Evolutionary conservation across 1,284 basidiomycete species (phyloP).

Genomic region (Taiwanofungus camphoratus): DNA sequence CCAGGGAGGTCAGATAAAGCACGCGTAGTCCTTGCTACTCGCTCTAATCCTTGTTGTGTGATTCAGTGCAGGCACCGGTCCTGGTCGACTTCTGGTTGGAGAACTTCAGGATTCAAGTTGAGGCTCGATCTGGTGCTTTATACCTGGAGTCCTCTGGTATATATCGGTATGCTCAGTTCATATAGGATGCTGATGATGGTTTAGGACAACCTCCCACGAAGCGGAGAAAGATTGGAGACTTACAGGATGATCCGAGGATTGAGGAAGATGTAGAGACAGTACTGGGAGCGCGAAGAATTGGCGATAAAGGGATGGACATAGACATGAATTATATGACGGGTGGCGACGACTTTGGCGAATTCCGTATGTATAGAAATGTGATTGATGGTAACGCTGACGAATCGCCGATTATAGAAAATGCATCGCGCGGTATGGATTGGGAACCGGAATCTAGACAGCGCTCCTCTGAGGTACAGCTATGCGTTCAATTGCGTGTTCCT

Average conservation of each 20-base stretch:
- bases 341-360: slow-evolving; percentile 6
- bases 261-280: slow-evolving; percentile 5
- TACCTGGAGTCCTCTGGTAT: slow-evolving; percentile 34
- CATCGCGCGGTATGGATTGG: slow-evolving; percentile 2
- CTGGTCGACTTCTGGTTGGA: slow-evolving; percentile 68
- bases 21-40: background rate
- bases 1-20: slow-evolving; percentile 43
- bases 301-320: slow-evolving; percentile 13
- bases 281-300: slow-evolving; percentile 23
- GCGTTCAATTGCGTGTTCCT: background rate
- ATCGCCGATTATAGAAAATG: background rate
- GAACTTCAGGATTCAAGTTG: slow-evolving; percentile 61
- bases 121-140: slow-evolving; percentile 50
- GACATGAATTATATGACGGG: slow-evolving; percentile 21
- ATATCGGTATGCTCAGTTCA: slow-evolving; percentile 2
- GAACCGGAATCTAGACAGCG: slow-evolving; percentile 34
- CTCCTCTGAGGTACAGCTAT: slow-evolving; percentile 57
- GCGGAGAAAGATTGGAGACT: slow-evolving; percentile 30
- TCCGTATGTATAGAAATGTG: slow-evolving; percentile 4
- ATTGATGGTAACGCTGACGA: too few relatives aligned
- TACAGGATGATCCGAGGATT: slow-evolving; percentile 13
- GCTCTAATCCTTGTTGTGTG: background rate
- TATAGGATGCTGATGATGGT: background rate
- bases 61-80: slow-evolving; percentile 54
- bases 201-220: slow-evolving; percentile 35